These are phyloP conservation scores for Agaricales sp. DNA, from an alignment of 1,284 basidiomycete species.

Conservation along the genomic window DNA sequence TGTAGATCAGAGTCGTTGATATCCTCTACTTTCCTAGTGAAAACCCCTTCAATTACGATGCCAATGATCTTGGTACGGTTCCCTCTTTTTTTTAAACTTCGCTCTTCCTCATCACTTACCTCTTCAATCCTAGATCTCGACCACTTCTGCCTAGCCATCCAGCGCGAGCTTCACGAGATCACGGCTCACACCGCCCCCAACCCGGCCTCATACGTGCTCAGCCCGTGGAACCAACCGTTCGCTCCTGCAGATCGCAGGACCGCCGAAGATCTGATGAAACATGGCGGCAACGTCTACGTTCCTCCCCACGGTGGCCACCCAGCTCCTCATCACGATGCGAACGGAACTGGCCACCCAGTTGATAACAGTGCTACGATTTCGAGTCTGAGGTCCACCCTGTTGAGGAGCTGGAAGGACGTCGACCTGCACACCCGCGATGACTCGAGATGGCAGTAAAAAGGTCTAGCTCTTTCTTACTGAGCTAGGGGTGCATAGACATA, in stretches of 20 bases:
- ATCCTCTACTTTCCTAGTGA: slow-evolving; percentile 35
- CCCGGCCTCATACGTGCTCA: slow-evolving; percentile 43
- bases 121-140: slow-evolving; percentile 39
- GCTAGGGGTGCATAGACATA: too few relatives aligned
- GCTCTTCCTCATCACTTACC: background rate
- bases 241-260: slow-evolving; percentile 50
- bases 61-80: slow-evolving; percentile 48
- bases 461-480: too few relatives aligned
- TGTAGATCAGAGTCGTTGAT: too few relatives aligned
- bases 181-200: slow-evolving; percentile 50
- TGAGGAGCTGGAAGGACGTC: slow-evolving; percentile 46
- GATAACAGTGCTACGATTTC: too few relatives aligned
- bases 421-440: slow-evolving; percentile 22
- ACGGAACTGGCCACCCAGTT: slow-evolving; percentile 23
- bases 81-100: slow-evolving; percentile 2
- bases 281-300: slow-evolving; percentile 22
- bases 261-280: slow-evolving; percentile 38
- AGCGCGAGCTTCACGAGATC: slow-evolving; percentile 58
- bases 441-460: slow-evolving; percentile 8
- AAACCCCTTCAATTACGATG: slow-evolving; percentile 61
- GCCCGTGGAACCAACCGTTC: slow-evolving; percentile 50
- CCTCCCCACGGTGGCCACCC: slow-evolving; percentile 5
- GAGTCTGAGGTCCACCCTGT: slow-evolving; percentile 39
- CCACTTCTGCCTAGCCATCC: slow-evolving; percentile 49
- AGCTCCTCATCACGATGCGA: slow-evolving; percentile 17